Conservation (phyloP, 2,329 filamentous ascomycete genomes). For the Aureobasidium sp. region DNA sequence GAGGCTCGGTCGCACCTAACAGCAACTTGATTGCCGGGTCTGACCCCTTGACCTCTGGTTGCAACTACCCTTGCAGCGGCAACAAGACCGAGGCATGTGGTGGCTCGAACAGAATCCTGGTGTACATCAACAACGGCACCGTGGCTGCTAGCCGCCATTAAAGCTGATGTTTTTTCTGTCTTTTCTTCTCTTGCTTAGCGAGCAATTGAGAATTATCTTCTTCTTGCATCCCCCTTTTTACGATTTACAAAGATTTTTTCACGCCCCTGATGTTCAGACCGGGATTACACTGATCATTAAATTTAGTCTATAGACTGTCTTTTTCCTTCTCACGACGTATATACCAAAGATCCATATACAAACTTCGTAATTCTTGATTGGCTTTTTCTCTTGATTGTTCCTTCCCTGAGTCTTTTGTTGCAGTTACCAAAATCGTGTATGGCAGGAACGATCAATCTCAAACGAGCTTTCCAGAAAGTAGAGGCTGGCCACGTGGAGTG, state of each 20-base stretch:
- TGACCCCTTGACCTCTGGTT: conserved; percentile 19
- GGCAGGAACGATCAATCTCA: too few relatives aligned
- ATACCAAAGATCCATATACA: too few relatives aligned
- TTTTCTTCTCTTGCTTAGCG: not conserved
- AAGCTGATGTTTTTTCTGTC: not conserved
- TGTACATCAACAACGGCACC: conserved; percentile 22
- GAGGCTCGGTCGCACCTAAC: conserved; percentile 15
- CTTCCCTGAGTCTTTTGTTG: too few relatives aligned
- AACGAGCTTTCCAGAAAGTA: too few relatives aligned
- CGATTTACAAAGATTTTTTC: not conserved
- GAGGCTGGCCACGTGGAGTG: too few relatives aligned
- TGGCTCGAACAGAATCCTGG: conserved; percentile 19
- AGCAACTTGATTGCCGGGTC: conserved; percentile 13
- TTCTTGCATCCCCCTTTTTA: not conserved
- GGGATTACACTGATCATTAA: too few relatives aligned
- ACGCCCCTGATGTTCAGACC: not conserved
- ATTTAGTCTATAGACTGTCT: too few relatives aligned
- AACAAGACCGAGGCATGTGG: conserved; percentile 26
- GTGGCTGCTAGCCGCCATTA: not conserved
- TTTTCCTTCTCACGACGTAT: too few relatives aligned
- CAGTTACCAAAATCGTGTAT: too few relatives aligned
- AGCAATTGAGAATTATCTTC: not conserved
- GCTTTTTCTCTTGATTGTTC: too few relatives aligned
- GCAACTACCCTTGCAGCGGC: conserved; percentile 22
- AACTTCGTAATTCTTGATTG: too few relatives aligned